Evolutionary conservation across 495 filamentous ascomycete species (phyloP).

Genomic region (Achaetomiella virescens): DNA sequence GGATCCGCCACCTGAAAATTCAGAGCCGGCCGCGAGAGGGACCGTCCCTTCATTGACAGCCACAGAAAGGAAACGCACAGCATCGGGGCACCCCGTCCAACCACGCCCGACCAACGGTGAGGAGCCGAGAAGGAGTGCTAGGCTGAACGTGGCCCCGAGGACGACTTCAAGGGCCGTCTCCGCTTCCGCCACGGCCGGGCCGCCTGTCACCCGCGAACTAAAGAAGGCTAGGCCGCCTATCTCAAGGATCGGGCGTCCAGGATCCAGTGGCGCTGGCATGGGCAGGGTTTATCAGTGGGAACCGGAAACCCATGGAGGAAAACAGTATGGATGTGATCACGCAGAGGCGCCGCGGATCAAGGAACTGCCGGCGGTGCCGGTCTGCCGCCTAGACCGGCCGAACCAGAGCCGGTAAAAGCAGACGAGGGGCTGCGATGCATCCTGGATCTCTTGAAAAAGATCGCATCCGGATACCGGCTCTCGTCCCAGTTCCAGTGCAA

Average conservation of each 20-base stretch:
- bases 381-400: conserved; percentile 38
- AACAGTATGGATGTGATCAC: conserved; percentile 56
- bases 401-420: conserved; percentile 48
- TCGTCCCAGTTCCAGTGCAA: conserved; percentile 70
- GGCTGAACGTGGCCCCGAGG: conserved; percentile 59
- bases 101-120: conserved; percentile 47
- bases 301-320: conserved; percentile 63
- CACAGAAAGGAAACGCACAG: conserved; percentile 70
- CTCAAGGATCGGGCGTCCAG: conserved; percentile 45
- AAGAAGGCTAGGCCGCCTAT: conserved; percentile 68
- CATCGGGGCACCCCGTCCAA: conserved; percentile 73
- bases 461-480: conserved; percentile 71
- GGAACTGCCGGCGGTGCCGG: conserved; percentile 28
- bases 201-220: conserved; percentile 61
- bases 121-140: conserved; percentile 72
- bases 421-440: conserved; percentile 72
- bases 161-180: conserved; percentile 52
- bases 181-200: conserved; percentile 49
- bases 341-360: conserved; percentile 48
- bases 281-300: conserved; percentile 81
- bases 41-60: conserved; percentile 29
- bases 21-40: conserved; percentile 14
- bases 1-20: conserved; percentile 23
- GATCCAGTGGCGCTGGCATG: conserved; percentile 56
- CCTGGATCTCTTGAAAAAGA: conserved; percentile 72